Evolutionary conservation across 1,284 basidiomycete genomes (phyloP).

Genomic region (Ceratobasidium theobromae): DNA sequence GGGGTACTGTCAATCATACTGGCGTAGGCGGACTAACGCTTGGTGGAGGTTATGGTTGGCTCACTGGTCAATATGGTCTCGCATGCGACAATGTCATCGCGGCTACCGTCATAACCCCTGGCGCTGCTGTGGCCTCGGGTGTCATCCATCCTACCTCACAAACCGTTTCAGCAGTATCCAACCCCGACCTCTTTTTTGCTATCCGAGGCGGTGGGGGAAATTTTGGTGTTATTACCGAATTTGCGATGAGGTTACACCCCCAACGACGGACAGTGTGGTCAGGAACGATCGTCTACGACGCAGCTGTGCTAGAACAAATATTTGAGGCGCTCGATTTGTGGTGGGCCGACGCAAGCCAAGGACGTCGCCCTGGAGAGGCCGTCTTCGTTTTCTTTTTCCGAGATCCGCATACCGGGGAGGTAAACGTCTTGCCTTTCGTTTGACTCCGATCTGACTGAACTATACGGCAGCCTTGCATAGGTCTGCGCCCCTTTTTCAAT

Average conservation of each 20-base stretch:
- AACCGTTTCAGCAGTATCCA: constrained; percentile 10
- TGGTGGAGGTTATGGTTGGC: constrained; percentile 42
- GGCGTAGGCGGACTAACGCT: constrained; percentile 41
- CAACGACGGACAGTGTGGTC: constrained; percentile 29
- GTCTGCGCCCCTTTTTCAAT: constrained; percentile 18
- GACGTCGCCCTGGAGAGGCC: background rate
- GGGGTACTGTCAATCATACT: constrained; percentile 41
- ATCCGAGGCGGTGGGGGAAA: constrained; percentile 32
- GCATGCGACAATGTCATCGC: constrained; percentile 42
- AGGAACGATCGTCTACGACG: constrained; percentile 1
- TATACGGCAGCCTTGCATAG: constrained; percentile 6
- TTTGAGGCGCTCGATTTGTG: constrained; percentile 4
- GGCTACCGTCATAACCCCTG: constrained; percentile 16
- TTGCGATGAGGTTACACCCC: constrained; percentile 27
- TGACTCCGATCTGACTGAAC: background rate
- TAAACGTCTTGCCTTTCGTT: background rate
- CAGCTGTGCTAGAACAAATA: background rate
- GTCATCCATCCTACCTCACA: constrained; percentile 3
- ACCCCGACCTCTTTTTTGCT: constrained; percentile 33
- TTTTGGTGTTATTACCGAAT: constrained; percentile 33
- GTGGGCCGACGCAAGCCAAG: constrained; percentile 3
- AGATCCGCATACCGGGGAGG: background rate
- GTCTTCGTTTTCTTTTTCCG: constrained; percentile 15
- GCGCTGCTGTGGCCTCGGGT: background rate
- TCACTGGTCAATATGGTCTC: constrained; percentile 40